Conservation (phyloP, 441 rosid species). For the Rhodomyrtus psidioides region DNA sequence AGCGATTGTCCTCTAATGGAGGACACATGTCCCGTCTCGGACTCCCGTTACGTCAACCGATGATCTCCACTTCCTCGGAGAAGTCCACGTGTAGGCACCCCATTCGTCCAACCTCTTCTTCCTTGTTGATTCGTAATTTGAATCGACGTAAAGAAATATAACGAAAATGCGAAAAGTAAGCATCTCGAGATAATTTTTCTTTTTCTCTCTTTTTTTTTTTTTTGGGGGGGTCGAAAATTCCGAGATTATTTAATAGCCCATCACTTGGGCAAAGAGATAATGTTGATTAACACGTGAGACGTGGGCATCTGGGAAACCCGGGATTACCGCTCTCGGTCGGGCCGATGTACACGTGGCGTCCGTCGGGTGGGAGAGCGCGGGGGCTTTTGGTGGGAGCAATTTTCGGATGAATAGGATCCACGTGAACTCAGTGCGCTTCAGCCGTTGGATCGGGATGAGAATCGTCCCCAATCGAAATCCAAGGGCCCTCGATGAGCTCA, state of each 20-base stretch:
- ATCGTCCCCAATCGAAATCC: not conserved
- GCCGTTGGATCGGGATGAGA: not conserved
- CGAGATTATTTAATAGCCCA: not conserved
- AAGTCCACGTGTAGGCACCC: not conserved
- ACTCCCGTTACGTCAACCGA: conserved; percentile 6
- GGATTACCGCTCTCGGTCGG: not conserved
- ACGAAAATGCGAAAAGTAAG: not conserved
- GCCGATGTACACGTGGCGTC: conserved; percentile 21
- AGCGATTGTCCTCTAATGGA: not conserved
- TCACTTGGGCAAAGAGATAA: not conserved
- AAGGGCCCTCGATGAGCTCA: not conserved
- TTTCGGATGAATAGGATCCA: not conserved
- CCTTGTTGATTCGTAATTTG: not conserved
- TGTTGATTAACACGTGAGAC: conserved; percentile 25
- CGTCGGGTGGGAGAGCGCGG: not conserved
- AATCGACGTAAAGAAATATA: not conserved
- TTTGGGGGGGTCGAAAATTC: too few species aligned
- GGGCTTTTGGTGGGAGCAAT: conserved; percentile 13
- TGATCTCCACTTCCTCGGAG: not conserved
- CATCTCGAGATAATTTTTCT: not conserved
- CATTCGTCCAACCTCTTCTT: not conserved
- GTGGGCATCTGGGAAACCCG: conserved; percentile 21
- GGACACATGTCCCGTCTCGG: conserved; percentile 12
- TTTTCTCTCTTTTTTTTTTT: too few species aligned
- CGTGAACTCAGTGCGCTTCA: not conserved